A percentile compares a stretch with the other conserved stretches of the same genome.
Conservation (phyloP, 2,329 filamentous ascomycete species). For the Microdochium nivale region DNA sequence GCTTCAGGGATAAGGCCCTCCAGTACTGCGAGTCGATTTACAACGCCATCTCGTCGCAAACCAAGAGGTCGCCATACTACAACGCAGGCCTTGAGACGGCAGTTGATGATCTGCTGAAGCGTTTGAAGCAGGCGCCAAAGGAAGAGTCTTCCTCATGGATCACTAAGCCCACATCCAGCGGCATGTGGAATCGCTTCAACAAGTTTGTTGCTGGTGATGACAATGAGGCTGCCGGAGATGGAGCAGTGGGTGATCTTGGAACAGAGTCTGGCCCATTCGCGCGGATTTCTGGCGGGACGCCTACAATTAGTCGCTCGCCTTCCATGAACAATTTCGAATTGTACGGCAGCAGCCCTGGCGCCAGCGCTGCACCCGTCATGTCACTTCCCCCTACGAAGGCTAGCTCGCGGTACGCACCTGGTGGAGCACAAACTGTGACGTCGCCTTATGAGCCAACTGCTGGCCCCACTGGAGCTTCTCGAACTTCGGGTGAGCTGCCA, state of each 20-base stretch:
- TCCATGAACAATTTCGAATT: conserved; percentile 65
- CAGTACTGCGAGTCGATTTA: conserved; percentile 85
- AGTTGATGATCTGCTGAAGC: conserved; percentile 75
- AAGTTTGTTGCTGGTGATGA: conserved; percentile 95
- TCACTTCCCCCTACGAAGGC: conserved; percentile 28
- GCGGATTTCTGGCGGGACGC: conserved; percentile 67
- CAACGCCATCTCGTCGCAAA: conserved; percentile 67
- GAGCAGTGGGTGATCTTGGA: conserved; percentile 45
- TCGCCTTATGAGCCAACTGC: conserved; percentile 27
- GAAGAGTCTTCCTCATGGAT: conserved; percentile 83
- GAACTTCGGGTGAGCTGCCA: conserved; percentile 32
- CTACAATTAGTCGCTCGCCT: conserved; percentile 64
- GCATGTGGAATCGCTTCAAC: conserved; percentile 87
- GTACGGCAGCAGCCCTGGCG: conserved; percentile 45
- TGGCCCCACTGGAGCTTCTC: conserved; percentile 25
- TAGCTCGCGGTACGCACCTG: conserved; percentile 42
- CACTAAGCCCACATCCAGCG: conserved; percentile 82
- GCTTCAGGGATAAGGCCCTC: conserved; percentile 72
- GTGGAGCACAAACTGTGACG: conserved; percentile 16
- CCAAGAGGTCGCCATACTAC: conserved; percentile 80
- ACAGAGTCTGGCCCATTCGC: conserved; percentile 71
- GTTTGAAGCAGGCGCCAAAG: conserved; percentile 77
- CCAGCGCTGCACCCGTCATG: conserved; percentile 21
- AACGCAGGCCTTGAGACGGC: conserved; percentile 63
- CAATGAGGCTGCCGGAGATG: conserved; percentile 52